Evolutionary conservation across 768 basidiomycete species (phyloP), one percentile per base, ranked within the genome.

Genomic region (Cyclocybe cylindracea): DNA sequence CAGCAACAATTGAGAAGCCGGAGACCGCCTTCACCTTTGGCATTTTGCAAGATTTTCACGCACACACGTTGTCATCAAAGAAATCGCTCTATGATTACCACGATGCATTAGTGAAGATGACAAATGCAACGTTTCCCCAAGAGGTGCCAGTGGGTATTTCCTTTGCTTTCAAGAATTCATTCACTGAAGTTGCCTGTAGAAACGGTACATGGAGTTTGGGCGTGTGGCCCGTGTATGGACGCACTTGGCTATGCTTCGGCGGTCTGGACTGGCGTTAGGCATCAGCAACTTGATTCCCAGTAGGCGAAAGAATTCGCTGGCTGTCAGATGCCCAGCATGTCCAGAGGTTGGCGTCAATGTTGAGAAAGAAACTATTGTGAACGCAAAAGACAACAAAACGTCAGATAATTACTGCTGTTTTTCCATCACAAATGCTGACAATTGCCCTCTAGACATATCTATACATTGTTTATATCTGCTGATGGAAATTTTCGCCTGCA

Each of bases 51-150:
- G 37, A 55, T 10, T 75, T 71, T 36, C 69, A 75, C 16, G 9
- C 64, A 2, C 62, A 68, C 31, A 63, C 55, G 0, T 49, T 71
- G 1, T 46, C 67, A 14, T 71, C 63, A 2, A 75, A 75, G 50
- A 54, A 63, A 7, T 63, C 65, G 0, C 51, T 54, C 1, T 69
- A 67, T 35, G 68, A 75, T 44, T 76, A 66, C 40, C 40, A 60
- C 36, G 41, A 50, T 32, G 50, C 60, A 10, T 42, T 71, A 1
- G 52, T 47, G 10, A 24, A 55, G 34, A 46, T 59, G 4, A 69
- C 65, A 5, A 53, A 66, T 48, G 44, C 51, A 32, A 60, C 56
- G 8, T 63, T 61, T 48, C 55, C 62, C 1, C 41, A 64, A 11
- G 45, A 60, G n/a, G 56, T 61, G 19, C 58, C 60, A 4, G 65